phyloP scores from a whole-genome alignment of 768 basidiomycete species.

The Butyriboletus loyo region DNA sequence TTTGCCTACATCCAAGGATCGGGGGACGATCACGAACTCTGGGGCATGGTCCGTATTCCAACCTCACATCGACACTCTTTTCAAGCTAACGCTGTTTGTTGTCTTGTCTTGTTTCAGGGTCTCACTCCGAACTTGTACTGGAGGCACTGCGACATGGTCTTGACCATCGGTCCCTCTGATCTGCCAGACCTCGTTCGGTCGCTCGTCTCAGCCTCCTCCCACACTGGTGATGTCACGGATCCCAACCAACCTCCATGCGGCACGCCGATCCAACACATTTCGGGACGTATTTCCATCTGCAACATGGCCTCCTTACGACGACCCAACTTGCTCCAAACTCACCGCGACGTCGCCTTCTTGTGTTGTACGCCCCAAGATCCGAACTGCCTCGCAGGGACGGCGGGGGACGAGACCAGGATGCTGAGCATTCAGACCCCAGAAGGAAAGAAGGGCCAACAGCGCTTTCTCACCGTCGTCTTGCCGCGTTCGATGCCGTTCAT shows the following conservation, averaged over 20 bases:
- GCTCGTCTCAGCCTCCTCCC: constrained; percentile 8
- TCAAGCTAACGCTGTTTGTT: neutral
- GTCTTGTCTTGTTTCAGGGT: constrained; percentile 44
- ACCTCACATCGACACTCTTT: neutral
- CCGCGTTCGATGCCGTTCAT: constrained; percentile 51
- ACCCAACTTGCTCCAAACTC: neutral
- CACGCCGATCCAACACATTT: constrained; percentile 26
- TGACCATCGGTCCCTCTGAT: constrained; percentile 45
- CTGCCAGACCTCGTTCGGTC: constrained; percentile 38
- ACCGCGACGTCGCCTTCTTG: constrained; percentile 13
- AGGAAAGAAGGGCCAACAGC: constrained; percentile 54
- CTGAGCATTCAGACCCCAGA: constrained; percentile 28
- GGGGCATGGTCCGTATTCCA: constrained; percentile 60
- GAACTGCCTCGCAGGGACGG: neutral
- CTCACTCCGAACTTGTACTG: constrained; percentile 75
- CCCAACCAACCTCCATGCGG: neutral
- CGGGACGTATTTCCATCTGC: constrained; percentile 43
- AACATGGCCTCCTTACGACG: constrained; percentile 28
- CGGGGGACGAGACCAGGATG: neutral
- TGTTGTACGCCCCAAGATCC: constrained; percentile 11
- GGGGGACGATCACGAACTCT: constrained; percentile 92
- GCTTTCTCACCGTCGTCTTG: constrained; percentile 47
- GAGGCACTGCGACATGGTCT: constrained; percentile 47
- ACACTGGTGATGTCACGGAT: neutral
- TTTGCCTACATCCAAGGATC: constrained; percentile 91